phyloP scores from a whole-genome alignment of 495 filamentous ascomycete genomes.

The Xylaria venustula region DNA sequence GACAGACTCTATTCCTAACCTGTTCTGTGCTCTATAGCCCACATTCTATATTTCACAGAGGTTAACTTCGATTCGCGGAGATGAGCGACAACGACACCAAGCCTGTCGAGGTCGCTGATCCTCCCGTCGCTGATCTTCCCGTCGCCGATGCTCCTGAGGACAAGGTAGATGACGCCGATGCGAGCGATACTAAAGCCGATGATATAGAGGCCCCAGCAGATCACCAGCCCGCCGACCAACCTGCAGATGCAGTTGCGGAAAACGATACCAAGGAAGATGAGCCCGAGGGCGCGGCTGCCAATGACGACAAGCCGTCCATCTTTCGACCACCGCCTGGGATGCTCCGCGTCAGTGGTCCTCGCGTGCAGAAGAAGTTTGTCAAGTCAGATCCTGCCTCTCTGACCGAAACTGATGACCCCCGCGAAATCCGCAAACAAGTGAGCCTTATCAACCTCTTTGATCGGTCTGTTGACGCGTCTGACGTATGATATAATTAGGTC shows the following conservation, averaged over 20 bases:
- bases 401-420: conserved; percentile 65
- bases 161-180: conserved; percentile 7
- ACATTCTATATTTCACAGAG: background rate
- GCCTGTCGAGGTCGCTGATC: conserved; percentile 21
- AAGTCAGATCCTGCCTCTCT: conserved; percentile 65
- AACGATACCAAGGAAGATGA: conserved; percentile 7
- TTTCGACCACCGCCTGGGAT: conserved; percentile 18
- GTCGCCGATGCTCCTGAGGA: background rate
- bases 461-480: conserved; percentile 1
- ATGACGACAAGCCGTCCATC: conserved; percentile 8
- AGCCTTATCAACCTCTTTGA: conserved; percentile 11
- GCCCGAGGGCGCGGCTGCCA: background rate
- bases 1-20: background rate
- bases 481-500: conserved; percentile 53
- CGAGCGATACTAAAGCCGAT: too few species aligned
- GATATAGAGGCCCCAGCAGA: too few species aligned
- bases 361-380: conserved; percentile 29
- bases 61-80: background rate
- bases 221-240: background rate
- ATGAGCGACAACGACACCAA: conserved; percentile 29
- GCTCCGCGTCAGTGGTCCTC: conserved; percentile 21
- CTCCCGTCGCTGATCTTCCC: background rate
- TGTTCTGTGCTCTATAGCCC: background rate
- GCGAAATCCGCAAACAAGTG: conserved; percentile 78
- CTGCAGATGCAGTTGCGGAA: background rate